Base-by-base conservation (phyloP, 768 basidiomycete species). In the Suillus plorans region DNA sequence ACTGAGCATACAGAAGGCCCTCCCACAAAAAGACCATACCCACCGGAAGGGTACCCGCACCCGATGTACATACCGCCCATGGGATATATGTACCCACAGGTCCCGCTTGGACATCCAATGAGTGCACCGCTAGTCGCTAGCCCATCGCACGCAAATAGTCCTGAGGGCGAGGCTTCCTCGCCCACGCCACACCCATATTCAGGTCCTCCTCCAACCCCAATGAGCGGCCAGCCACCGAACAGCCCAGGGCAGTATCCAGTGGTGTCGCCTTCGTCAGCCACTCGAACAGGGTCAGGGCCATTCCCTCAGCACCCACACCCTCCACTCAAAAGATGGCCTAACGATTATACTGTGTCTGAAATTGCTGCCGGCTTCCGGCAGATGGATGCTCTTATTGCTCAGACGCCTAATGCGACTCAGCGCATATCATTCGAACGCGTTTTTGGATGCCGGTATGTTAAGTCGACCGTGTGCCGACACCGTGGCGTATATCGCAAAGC, bases 241-340 rank as follows among this genome's bases (percentile, higher is more conserved):
- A 69, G 71, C 53, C 70, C 64, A 64, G 61, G 64, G 20, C 31
- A 49, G 42, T 55, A n/a, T 65, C 61, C 31, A 65, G 67, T 50
- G 66, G 68, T 16, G 56, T 56, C 64, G 28, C 36, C 63, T 61
- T 62, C 61, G n/a, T 56, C 67, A 61, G 65, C 73, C 69, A 57
- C 67, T 58, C 68, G 71, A 3, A 61, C 69, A 14, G 61, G 67
- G 60, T 3, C 63, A 14, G 44, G 64, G 6, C 68, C 79, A 31
- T 80, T 82, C 55, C 80, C 86, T 3, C 83, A 84, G 62, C 85
- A 85, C 68, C 82, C 86, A 0, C 86, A 87, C 67, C 86, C 87
- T 2, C 86, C 87, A 3, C 77, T 88, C 36, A 90, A 89, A 71
- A 85, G 88, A 16, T 91, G 89, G 89, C 89, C 89, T 42, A 89